Evolutionary conservation across 441 rosid species (phyloP).

Genomic region (Arabidopsis hybrid): DNA sequence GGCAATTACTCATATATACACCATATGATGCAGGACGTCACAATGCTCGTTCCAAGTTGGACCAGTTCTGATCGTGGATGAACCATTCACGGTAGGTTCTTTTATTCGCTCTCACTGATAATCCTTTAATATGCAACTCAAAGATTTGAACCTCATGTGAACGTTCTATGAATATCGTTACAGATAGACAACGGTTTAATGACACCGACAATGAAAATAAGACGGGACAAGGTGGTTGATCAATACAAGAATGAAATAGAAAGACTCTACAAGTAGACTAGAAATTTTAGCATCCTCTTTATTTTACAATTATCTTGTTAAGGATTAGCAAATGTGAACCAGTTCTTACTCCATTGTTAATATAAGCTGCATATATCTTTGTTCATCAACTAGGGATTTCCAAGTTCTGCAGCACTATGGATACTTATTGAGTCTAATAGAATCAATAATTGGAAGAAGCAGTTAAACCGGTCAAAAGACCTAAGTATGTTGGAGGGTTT

Average conservation of each 20-base stretch:
- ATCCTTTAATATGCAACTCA: neutral
- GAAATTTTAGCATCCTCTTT: conserved; percentile 17
- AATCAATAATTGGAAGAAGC: neutral
- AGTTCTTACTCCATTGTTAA: conserved; percentile 8
- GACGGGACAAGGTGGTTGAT: conserved; percentile 74
- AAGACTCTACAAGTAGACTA: conserved; percentile 60
- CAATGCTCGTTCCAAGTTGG: conserved; percentile 84
- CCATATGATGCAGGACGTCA: conserved; percentile 66
- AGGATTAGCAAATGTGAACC: neutral
- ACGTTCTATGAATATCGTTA: conserved; percentile 35
- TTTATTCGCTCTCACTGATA: neutral
- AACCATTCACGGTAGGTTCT: conserved; percentile 75
- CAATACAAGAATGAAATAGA: conserved; percentile 65
- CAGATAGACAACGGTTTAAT: conserved; percentile 92
- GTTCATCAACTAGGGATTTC: neutral
- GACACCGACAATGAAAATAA: conserved; percentile 94
- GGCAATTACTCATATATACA: conserved; percentile 8
- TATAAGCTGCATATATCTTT: neutral
- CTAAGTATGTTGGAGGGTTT: neutral
- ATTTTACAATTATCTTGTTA: neutral
- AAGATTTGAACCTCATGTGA: neutral
- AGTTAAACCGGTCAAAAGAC: neutral
- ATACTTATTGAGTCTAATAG: neutral
- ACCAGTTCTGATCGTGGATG: conserved; percentile 76
- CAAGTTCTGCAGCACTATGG: neutral